A percentile compares a stretch with the other conserved stretches of the same genome.
Conservation (phyloP, 371 early-diverging fungal genomes). For the Syncephalastrum monosporum region DNA sequence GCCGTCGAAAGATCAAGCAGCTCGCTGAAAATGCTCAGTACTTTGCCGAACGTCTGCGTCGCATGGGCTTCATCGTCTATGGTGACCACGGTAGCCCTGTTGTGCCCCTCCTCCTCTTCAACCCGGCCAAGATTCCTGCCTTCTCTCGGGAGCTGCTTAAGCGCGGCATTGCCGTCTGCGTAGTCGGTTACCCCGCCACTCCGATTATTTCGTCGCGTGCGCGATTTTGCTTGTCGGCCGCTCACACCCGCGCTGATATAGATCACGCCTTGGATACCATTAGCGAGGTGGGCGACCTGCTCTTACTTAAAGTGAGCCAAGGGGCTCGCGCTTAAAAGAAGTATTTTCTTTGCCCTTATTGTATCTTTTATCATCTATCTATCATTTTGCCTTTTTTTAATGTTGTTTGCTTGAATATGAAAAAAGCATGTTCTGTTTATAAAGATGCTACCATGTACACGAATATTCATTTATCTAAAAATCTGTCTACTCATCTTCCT, state of each 20-base stretch:
- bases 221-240: conserved; percentile 94
- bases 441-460: no score
- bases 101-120: conserved; percentile 90
- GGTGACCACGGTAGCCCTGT: conserved; percentile 96
- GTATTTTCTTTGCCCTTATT: no score
- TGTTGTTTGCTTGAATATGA: no score
- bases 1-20: conserved; percentile 78
- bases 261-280: conserved; percentile 57
- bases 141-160: conserved; percentile 94
- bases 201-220: conserved; percentile 94
- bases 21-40: conserved; percentile 85
- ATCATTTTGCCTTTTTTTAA: no score
- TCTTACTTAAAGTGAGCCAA: conserved; percentile 45
- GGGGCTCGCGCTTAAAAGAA: no score
- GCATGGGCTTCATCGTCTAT: conserved; percentile 94
- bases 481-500: neutral
- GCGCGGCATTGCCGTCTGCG: conserved; percentile 94
- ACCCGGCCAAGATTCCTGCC: conserved; percentile 97
- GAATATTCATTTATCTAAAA: no score
- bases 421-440: no score
- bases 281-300: conserved; percentile 57
- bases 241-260: conserved; percentile 96
- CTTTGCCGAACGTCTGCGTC: conserved; percentile 79
- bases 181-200: conserved; percentile 96
- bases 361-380: no score